Evolutionary conservation across 202 grass and related monocot genomes (phyloP), one percentile per base, ranked within the genome.

Genomic region (Miscanthus sacchariflorus): DNA sequence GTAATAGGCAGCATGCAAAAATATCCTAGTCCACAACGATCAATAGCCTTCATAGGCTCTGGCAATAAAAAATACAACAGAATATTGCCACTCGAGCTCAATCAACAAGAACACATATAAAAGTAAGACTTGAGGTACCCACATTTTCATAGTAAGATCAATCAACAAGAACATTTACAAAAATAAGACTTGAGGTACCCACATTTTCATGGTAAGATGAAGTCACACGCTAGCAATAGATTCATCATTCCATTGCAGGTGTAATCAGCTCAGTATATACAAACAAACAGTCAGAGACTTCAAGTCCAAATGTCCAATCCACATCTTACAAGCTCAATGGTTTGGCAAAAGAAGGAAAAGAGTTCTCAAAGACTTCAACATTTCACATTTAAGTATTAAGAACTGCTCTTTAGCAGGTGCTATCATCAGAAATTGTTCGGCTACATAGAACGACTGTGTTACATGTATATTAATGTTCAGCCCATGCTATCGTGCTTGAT

Each of bases 371-470:
- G 1, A 23, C 17, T 69, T 85, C 4, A 71, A 45, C 24, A 13
- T 17, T 71, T 67, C 2, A 74, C 28, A 17, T 42, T 45, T 24
- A 79, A 63, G 2, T 11, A 72, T 48, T 19, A 72, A 48, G 10
- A 86, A 72, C 72, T 68, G 68, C 67, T 83, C 36, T 88, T 82
- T 40, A 82, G 18, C 24, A 82, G 9, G 14, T 73, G 21, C 33
- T 9, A 85, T 77, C 52, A 82, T 78, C 9, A 68, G 45, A 86
- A 86, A 63, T 39, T 89, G 56, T 86, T 74, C 21, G 10, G 52
- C 25, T 74, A 74, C 78, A 86, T 49, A 21, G 43, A 78, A 86
- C 82, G 36, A 25, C 59, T 68, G 15, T 42, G 68, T 33, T 74
- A 84, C 50, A 84, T 7, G 7, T 67, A 70, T 54, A 84, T 24